Base-by-base conservation (phyloP, 306 rosid species). In the Cicer arietinum region DNA sequence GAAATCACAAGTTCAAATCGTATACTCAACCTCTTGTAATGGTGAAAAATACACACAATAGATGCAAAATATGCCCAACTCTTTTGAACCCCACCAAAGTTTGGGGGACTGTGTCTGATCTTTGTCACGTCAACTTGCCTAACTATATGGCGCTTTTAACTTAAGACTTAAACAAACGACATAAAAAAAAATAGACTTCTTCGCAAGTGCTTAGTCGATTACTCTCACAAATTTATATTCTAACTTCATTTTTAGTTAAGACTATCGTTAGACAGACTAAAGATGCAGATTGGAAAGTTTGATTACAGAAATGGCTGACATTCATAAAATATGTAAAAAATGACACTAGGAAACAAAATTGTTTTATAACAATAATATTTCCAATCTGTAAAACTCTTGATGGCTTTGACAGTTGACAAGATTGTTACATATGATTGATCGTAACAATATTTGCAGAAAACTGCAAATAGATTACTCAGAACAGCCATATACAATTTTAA, bases 401-500 rank as follows among this genome's bases (percentile, higher is more conserved):
- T 16, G n/a, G 56, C 77, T 80, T 78, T 67, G 80, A 81, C 72
- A 67, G 64, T 75, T 63, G 73, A 67, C 25, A 61, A 75, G 76
- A 65, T 80, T 75, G 80, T 67, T 79, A 79, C 80, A 76, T 2
- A 64, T 59, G 72, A 76, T 62, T n/a, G 48, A 70, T 45, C 58
- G 52, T 66, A 48, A 47, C 58, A 69, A 69, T 18, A 74, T 71
- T 58, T 13, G 71, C 82, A 60, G 76, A 71, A 76, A 79, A 62
- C 75, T 52, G 72, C 82, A 57, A 71, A 79, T 10, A 42, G 74
- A 79, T 82, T 52, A 73, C 85, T 71, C 77, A 61, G 53, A 78
- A 66, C 74, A 82, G 77, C 76, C 82, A 69, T 69, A 79, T 84
- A 76, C 84, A 84, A 12, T 70, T 77, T 78, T 8, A 75, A 70